Evolutionary conservation across 768 basidiomycete species (phyloP), one percentile per base, ranked within the genome.

Genomic region (Calocera cornea): DNA sequence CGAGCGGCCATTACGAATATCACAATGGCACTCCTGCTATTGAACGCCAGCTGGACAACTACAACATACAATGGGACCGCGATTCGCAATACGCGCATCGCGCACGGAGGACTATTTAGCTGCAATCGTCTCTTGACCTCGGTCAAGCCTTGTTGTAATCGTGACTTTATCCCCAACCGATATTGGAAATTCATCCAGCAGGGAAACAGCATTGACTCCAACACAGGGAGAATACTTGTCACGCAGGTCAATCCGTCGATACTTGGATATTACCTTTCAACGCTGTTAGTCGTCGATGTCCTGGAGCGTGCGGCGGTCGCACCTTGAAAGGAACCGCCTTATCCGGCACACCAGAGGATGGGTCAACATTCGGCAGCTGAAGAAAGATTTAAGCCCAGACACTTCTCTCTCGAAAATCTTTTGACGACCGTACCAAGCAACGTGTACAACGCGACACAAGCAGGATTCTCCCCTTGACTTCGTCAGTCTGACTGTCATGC

Each of bases 351-450:
- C 88, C 89, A 2, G 84, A 86, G 44, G 79, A 77, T 0, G 87
- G 82, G 71, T 84, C 83, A 17, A 91, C 83, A 70, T 91, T 90
- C 17, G 89, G 89, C 60, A 91, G 75, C 89, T 91, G 72, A 66
- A 68, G 67, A 1, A 68, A n/a, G 67, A 68, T 66, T 50, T 69
- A 64, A 1, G 64, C 49, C 27, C 36, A 65, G 34, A 34, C 16
- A 22, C 31, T 54, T 24, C 41, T 69, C 67, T 67, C 11, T 65
- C 36, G 33, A 5, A 66, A 66, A 41, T 34, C 24, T 16, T 41
- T 63, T 66, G 67, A 36, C 38, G 41, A 44, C 16, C 12, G 74
- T 74, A 90, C 89, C 79, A 88, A 75, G 75, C 89, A 92, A 64
- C 89, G 83, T 36, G 83, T 74, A 73, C 88, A 90, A 68, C 84